Evolutionary conservation across 768 basidiomycete species (phyloP), one percentile per base, ranked within the genome.

Genomic region (Dacryopinax spathularia): DNA sequence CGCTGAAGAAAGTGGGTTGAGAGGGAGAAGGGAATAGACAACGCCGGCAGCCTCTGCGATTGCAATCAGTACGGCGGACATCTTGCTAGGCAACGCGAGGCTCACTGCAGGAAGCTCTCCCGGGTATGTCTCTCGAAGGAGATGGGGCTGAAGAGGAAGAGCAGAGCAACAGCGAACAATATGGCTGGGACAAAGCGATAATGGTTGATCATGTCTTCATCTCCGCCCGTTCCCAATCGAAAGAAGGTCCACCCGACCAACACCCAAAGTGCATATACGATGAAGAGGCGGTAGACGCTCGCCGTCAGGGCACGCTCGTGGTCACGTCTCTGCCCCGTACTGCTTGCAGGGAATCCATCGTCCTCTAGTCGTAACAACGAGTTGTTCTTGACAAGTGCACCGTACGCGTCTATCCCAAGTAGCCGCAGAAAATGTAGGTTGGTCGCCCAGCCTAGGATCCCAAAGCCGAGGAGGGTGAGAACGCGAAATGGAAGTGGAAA

Each of bases 401-500:
- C 73, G 15, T 81, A 77, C 0, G 82, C 84, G 73, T 99, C 92
- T 37, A 98, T 75, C 22, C 88, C 86, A 16, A 87, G 77, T 12
- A 79, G 67, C 66, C 86, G 78, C 48, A 98, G 83, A 60, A 88
- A 82, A 73, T 98, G 94, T 6, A 98, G 75, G 74, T 98, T 99
- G 34, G 86, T 84, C 0, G 92, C 92, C 93, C 95, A 99, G 66
- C 86, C 86, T 2, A 95, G 76, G 63, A 93, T 82, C 12, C 91
- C 93, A 34, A 90, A 68, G 20, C 89, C 87, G 62, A 83, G 78
- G 64, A 96, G 80, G 67, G 83, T 81, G 64, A 96, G 81, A 27
- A 91, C 90, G 66, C 96, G 88, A 72, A 92, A 97, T 0, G 96
- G 95, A 0, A 99, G 80, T 12, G 96, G 95, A 71, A 95, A 78